Percentiles rank a stretch among this genome's conserved stretches.
Conservation (phyloP, 495 filamentous ascomycete species). For the Penicillium paradoxum region DNA sequence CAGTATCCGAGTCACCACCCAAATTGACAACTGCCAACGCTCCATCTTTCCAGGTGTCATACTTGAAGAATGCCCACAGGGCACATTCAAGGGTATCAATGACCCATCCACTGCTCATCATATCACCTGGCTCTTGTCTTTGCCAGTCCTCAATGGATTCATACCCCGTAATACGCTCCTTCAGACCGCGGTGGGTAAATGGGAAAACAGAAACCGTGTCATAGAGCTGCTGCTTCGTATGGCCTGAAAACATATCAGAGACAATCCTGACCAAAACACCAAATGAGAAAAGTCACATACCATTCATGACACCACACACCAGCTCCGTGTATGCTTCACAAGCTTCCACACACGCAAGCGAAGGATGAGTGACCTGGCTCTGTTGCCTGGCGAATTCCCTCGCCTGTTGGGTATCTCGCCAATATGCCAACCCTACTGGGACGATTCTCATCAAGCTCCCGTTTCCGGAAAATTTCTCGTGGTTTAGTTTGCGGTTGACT, state of each 20-base stretch:
- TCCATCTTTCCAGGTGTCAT: slow-evolving; percentile 34
- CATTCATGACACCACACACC: slow-evolving; percentile 19
- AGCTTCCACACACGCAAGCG: slow-evolving; percentile 34
- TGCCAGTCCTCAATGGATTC: slow-evolving; percentile 16
- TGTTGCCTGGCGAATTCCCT: slow-evolving; percentile 22
- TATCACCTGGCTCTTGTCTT: slow-evolving; percentile 9
- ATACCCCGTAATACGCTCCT: slow-evolving; percentile 18
- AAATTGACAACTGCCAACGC: slow-evolving; percentile 43
- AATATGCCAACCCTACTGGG: slow-evolving; percentile 32
- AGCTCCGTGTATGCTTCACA: slow-evolving; percentile 39
- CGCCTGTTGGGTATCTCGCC: slow-evolving; percentile 18
- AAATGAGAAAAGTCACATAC: slow-evolving; percentile 7
- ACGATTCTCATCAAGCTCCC: slow-evolving; percentile 45
- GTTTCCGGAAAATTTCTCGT: slow-evolving; percentile 32
- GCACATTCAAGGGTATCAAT: slow-evolving; percentile 43
- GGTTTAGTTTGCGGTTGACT: slow-evolving; percentile 9
- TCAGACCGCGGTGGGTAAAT: slow-evolving; percentile 21
- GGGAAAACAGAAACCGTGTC: slow-evolving; percentile 9
- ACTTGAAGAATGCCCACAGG: slow-evolving; percentile 45
- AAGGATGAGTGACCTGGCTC: slow-evolving; percentile 38
- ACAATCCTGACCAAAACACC: not conserved
- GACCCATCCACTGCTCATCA: slow-evolving; percentile 41
- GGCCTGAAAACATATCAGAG: slow-evolving; percentile 8
- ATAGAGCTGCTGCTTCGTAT: slow-evolving; percentile 18
- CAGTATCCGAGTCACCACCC: slow-evolving; percentile 49